Evolutionary conservation across 2,329 filamentous ascomycete species (phyloP), one percentile per base, ranked within the genome.

Genomic region (Fusarium nematophilum): DNA sequence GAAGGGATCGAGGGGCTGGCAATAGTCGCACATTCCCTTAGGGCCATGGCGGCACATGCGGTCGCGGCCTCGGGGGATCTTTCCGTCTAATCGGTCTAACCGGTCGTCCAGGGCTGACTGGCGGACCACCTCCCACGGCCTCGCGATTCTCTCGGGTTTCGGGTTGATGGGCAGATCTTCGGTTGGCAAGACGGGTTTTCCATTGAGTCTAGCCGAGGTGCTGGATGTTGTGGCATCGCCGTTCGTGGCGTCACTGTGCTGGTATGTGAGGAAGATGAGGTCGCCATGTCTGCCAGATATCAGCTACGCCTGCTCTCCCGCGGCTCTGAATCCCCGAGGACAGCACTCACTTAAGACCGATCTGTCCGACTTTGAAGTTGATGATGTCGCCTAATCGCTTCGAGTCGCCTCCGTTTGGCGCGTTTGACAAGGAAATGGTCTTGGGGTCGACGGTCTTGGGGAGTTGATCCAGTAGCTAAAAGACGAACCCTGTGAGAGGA

Each of bases 11-110:
- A 98, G 79, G 0, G 96, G 96, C 86, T 96, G 96, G 79, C 95
- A 99, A 78, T 97, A 96, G 78, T 99, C 95, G 76, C 95, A 99
- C 95, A 99, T 99, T 74, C 95, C 95, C 78, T 97, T 98, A 45
- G 90, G 89, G 2, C 94, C 94, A 74, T 99, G 95, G 59, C 92
- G 89, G 79, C 95, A 99, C 93, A 99, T 95, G 73, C 91, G 91
- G 73, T 96, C 92, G 54, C 84, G 84, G 59, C 85, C 85, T 59
- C 93, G 83, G 15, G 86, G 80, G 45, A 97, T 97, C 79, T 97
- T 99, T 65, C 95, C 95, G 81, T 95, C 90, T 65, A 89, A 84
- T 77, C 87, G 92, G 76, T 99, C 95, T 71, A 99, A 79, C 51
- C 85, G 81, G 72, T 99, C 89, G 72, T 99, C 96, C 9, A 99